These are phyloP conservation scores for Mycena capillaripes DNA, from an alignment of 768 basidiomycete species.

Conservation along the genomic window DNA sequence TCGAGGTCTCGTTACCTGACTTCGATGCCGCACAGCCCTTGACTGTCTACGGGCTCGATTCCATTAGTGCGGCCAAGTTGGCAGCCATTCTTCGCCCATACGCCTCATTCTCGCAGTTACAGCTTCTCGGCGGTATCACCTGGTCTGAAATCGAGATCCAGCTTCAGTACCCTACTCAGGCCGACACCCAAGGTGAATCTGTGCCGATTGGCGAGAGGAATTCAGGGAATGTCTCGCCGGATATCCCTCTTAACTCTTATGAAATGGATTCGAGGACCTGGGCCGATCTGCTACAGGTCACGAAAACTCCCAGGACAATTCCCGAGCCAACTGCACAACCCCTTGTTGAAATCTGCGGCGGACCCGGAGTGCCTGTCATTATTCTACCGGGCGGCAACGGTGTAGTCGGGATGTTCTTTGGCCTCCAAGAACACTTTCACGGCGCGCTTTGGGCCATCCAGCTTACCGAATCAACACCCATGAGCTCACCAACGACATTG, in stretches of 20 bases:
- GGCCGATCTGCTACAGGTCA: constrained; percentile 32
- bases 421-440: neutral
- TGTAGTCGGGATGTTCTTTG: neutral
- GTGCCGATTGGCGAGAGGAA: neutral
- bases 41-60: neutral
- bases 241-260: constrained; percentile 47
- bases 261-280: constrained; percentile 49
- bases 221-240: constrained; percentile 41
- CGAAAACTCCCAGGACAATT: neutral
- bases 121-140: neutral
- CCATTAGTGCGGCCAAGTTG: constrained; percentile 5
- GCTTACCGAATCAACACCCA: constrained; percentile 22
- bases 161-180: neutral
- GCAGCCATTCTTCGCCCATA: neutral
- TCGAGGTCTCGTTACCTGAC: neutral
- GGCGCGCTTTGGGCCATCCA: constrained; percentile 29
- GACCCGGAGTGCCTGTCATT: constrained; percentile 14
- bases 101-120: neutral
- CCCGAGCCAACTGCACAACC: neutral
- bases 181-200: neutral
- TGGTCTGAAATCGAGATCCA: neutral
- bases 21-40: constrained; percentile 6
- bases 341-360: constrained; percentile 26
- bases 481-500: neutral
- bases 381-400: constrained; percentile 23